These are phyloP conservation scores for Asclepias syriaca DNA, from an alignment of 257 asterid genomes.

Conservation along the genomic window DNA sequence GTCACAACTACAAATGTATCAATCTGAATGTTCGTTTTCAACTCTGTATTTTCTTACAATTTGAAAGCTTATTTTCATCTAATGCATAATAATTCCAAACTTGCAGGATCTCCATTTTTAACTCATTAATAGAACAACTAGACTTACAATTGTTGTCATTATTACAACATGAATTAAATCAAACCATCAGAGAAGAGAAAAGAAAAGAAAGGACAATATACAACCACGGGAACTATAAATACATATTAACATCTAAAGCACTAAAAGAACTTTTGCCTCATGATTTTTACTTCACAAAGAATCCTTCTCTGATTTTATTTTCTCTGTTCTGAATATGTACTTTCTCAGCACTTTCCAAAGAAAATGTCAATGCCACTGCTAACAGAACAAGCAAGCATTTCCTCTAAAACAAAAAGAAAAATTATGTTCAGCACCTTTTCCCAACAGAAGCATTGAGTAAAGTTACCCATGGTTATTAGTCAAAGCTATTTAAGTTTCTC, in stretches of 20 bases:
- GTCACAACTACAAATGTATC: neutral
- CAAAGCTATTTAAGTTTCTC: neutral
- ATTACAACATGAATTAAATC: neutral
- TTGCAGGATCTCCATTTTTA: neutral
- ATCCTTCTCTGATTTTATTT: neutral
- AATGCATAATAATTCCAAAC: neutral
- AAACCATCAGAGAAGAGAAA: neutral
- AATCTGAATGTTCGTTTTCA: neutral
- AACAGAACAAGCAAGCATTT: neutral
- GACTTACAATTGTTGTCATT: neutral
- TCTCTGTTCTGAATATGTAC: neutral
- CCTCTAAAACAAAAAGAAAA: neutral
- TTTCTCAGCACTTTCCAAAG: neutral
- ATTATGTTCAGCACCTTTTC: neutral
- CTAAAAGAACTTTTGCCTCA: neutral
- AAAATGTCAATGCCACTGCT: neutral
- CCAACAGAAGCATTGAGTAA: neutral
- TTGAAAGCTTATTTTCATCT: neutral
- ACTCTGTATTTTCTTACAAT: neutral
- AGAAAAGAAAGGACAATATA: neutral
- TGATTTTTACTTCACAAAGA: neutral
- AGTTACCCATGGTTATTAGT: neutral
- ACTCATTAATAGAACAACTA: neutral
- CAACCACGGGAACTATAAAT: neutral
- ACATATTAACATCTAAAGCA: neutral